These are phyloP conservation scores for Phytophthora gonapodyides DNA, from an alignment of 352 stramenopile species.

Conservation along the genomic window DNA sequence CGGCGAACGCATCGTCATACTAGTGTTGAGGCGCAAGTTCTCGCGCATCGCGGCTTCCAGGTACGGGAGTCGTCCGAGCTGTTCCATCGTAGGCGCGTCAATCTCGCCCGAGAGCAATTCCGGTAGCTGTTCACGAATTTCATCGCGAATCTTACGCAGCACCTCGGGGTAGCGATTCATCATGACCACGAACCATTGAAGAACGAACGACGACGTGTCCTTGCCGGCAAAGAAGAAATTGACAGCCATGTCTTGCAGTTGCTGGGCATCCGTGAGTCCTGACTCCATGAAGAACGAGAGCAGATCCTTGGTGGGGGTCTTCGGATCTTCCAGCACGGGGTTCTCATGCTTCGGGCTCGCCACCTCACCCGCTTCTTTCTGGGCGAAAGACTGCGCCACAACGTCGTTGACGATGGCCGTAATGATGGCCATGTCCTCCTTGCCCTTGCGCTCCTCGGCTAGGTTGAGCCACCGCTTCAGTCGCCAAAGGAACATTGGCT, in stretches of 20 bases:
- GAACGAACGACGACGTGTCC: slow-evolving; percentile 69
- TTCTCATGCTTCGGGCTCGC: background rate
- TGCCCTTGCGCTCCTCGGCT: slow-evolving; percentile 36
- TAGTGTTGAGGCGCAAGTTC: slow-evolving; percentile 63
- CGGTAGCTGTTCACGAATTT: slow-evolving; percentile 46
- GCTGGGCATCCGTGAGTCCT: slow-evolving; percentile 27
- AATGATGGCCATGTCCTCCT: slow-evolving; percentile 43
- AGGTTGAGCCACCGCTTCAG: slow-evolving; percentile 48
- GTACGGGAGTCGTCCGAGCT: slow-evolving; percentile 57
- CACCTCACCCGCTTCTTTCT: slow-evolving; percentile 6
- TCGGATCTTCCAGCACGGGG: slow-evolving; percentile 9
- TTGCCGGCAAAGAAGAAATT: slow-evolving; percentile 81
- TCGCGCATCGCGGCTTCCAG: slow-evolving; percentile 63
- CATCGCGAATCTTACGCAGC: slow-evolving; percentile 41
- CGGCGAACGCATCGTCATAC: slow-evolving; percentile 44
- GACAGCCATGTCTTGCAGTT: slow-evolving; percentile 73
- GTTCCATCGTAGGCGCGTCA: slow-evolving; percentile 43
- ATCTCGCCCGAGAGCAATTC: slow-evolving; percentile 25
- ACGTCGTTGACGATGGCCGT: slow-evolving; percentile 38
- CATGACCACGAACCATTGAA: slow-evolving; percentile 81
- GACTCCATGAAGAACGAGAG: slow-evolving; percentile 51
- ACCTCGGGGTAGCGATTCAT: slow-evolving; percentile 71
- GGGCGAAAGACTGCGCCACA: slow-evolving; percentile 38
- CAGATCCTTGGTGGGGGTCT: slow-evolving; percentile 34
- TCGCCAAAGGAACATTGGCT: slow-evolving; percentile 54